phyloP scores from a whole-genome alignment of 2,329 filamentous ascomycete species.

The Phyllosticta ampelicida region DNA sequence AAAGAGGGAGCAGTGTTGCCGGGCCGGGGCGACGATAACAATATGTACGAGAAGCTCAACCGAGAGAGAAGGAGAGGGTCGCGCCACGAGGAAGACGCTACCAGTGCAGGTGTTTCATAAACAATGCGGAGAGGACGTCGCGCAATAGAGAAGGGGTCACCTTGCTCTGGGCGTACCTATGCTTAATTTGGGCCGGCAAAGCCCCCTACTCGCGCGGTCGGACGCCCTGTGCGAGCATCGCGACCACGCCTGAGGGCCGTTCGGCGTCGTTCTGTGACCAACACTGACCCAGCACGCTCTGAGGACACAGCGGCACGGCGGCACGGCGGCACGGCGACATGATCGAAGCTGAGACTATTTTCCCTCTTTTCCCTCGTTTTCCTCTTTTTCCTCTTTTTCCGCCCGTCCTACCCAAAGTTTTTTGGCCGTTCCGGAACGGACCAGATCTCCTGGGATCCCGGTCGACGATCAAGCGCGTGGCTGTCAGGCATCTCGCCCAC shows the following conservation, averaged over 20 bases:
- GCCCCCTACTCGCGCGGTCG: not conserved
- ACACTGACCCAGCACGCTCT: no score
- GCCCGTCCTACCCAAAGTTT: not conserved
- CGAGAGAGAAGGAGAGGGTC: not conserved
- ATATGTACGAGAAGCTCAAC: not conserved
- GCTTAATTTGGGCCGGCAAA: conserved; percentile 7
- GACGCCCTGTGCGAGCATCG: not conserved
- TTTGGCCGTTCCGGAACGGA: not conserved
- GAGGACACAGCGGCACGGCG: not conserved
- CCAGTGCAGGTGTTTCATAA: conserved; percentile 8
- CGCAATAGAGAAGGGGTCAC: conserved; percentile 10
- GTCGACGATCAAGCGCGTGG: conserved; percentile 8
- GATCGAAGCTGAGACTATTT: not conserved
- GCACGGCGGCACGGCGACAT: not conserved
- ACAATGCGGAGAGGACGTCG: conserved; percentile 10
- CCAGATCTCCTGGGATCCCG: conserved; percentile 3
- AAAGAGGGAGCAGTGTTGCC: not conserved
- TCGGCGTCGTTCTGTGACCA: no score
- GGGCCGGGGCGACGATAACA: not conserved
- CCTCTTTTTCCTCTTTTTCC: no score
- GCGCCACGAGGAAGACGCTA: conserved; percentile 5
- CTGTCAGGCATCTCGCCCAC: not conserved
- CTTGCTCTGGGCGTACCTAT: not conserved
- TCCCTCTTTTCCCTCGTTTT: no score
- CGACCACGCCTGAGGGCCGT: not conserved